These are phyloP conservation scores for Aspergillus puulaauensis DNA, from an alignment of 2,329 filamentous ascomycete genomes.

Conservation along the genomic window DNA sequence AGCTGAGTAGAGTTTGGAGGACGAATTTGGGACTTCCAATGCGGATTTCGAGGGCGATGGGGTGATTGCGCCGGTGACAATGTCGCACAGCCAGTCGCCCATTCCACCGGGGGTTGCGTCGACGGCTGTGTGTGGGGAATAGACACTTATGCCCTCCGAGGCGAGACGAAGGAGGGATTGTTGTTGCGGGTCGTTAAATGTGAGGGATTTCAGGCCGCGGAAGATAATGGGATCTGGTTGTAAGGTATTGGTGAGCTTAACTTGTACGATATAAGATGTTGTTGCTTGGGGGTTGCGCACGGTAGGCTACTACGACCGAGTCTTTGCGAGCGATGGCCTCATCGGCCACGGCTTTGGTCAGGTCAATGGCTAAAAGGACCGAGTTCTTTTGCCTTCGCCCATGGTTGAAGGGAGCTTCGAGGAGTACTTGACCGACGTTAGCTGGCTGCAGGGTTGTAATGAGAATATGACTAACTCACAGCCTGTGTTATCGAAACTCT, in stretches of 20 bases:
- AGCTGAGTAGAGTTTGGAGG: constrained; percentile 38
- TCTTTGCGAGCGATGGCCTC: constrained; percentile 79
- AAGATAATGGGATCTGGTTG: constrained; percentile 89
- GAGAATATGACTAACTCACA: constrained; percentile 39
- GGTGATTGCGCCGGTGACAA: constrained; percentile 61
- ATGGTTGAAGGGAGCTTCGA: constrained; percentile 66
- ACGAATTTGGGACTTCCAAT: constrained; percentile 15
- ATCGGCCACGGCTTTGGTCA: constrained; percentile 83
- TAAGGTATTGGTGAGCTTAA: neutral
- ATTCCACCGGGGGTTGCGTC: constrained; percentile 83
- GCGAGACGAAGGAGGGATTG: constrained; percentile 77
- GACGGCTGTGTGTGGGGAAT: constrained; percentile 92
- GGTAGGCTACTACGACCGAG: constrained; percentile 85
- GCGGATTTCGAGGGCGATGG: constrained; percentile 4
- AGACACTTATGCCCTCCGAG: constrained; percentile 87
- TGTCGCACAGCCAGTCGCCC: constrained; percentile 90
- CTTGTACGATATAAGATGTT: neutral
- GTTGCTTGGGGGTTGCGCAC: constrained; percentile 50
- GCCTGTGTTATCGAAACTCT: constrained; percentile 95
- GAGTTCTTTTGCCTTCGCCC: constrained; percentile 61
- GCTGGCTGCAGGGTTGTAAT: neutral
- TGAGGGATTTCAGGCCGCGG: constrained; percentile 84
- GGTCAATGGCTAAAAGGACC: constrained; percentile 81
- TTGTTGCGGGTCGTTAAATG: constrained; percentile 81
- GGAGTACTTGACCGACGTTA: constrained; percentile 53